Evolutionary conservation across 2,329 filamentous ascomycete species (phyloP), one percentile per base, ranked within the genome.

Genomic region (Pezicula radicicola): DNA sequence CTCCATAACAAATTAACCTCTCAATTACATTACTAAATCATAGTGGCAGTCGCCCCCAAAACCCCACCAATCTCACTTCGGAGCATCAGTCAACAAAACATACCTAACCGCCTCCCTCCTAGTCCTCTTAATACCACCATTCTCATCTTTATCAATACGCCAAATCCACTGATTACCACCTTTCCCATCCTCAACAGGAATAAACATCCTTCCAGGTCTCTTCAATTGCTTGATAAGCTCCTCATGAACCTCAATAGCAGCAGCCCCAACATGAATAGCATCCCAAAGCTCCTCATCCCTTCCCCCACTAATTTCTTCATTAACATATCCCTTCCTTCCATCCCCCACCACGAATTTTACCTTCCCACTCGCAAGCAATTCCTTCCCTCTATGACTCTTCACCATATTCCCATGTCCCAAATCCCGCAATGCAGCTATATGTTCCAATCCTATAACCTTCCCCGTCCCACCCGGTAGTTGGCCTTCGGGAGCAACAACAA

Each of bases 211-310:
- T 0, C 94, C 94, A 0, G 93, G 93, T 3, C 80, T 73, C 57
- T 83, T 84, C 59, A 99, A 72, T 73, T 97, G 94, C 28, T 85
- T 80, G 43, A 96, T 71, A 58, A 97, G 71, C 53, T 81, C 79
- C 16, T 80, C 66, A 66, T 96, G 92, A 50, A 96, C 72, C 64
- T 84, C 80, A 21, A 73, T 79, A 0, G 93, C 93, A 7, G 91
- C 89, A 0, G 94, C 94, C 0, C 94, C 94, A 3, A 97, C 94
- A 67, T 97, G 94, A 54, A 99, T 97, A 2, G 89, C 92, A 76
- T 97, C 91, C 77, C 93, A 99, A 0, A 84, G 78, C 28, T 69
- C 71, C 72, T 76, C 71, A 50, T 75, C 75, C 6, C 75, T 56
- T 6, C 47, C 47, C 15, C 53, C 44, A 15, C 78, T 79, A 2